phyloP scores from a whole-genome alignment of 192 early-diverging fungal species.

The Backusella liffmaniae region DNA sequence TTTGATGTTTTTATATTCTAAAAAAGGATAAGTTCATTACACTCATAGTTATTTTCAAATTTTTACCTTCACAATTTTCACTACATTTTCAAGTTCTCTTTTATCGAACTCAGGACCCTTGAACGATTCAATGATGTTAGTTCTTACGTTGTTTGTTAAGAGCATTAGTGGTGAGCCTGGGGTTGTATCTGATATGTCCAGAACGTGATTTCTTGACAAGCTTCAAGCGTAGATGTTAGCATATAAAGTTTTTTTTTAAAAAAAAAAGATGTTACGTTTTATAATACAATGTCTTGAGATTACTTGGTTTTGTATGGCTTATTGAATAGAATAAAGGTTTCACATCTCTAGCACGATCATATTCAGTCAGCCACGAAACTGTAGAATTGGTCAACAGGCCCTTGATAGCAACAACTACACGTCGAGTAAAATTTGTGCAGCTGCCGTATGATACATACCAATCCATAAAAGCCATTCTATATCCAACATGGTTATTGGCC shows the following conservation, averaged over 20 bases:
- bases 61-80: conserved; percentile 9
- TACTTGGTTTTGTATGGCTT: background rate
- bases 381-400: too few relatives aligned
- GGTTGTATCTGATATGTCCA: conserved; percentile 11
- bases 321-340: conserved; percentile 9
- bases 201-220: conserved; percentile 13
- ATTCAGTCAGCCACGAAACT: too few relatives aligned
- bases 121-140: background rate
- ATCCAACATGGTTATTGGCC: too few relatives aligned
- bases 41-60: conserved; percentile 16
- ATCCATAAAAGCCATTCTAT: too few relatives aligned
- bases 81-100: background rate
- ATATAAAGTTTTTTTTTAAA: background rate
- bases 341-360: too few relatives aligned
- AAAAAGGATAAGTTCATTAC: conserved; percentile 16
- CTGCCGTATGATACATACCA: too few relatives aligned
- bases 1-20: conserved; percentile 8
- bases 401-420: too few relatives aligned
- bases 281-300: too few relatives aligned
- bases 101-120: conserved; percentile 15
- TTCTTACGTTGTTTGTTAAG: background rate
- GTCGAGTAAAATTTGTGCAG: too few relatives aligned
- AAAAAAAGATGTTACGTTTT: background rate
- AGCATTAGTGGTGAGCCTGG: background rate
- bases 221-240: conserved; percentile 13